Conservation (phyloP, 2,329 filamentous ascomycete species). For the Colletotrichum sp. region DNA sequence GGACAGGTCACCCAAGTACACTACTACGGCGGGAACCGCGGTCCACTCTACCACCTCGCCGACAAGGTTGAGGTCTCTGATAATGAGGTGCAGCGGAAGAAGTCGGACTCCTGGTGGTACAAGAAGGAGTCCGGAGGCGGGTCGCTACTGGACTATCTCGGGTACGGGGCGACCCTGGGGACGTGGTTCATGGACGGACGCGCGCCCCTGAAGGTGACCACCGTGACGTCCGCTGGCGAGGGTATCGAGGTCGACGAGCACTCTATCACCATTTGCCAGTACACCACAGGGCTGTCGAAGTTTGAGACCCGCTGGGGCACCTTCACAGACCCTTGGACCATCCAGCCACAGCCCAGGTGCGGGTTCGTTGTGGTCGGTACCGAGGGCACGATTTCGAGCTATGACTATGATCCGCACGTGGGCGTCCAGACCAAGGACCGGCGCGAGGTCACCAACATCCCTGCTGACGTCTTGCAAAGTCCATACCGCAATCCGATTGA, state of each 20-base stretch:
- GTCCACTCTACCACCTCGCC: background rate
- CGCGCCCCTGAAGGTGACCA: background rate
- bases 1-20: background rate
- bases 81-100: background rate
- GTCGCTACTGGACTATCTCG: background rate
- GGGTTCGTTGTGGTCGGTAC: background rate
- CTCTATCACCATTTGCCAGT: background rate
- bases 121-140: background rate
- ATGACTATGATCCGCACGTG: background rate
- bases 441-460: background rate
- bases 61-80: conserved; percentile 1
- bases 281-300: background rate
- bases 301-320: background rate
- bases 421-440: background rate
- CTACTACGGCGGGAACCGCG: background rate
- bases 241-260: background rate
- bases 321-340: background rate
- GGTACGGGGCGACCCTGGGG: background rate
- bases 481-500: background rate
- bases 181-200: background rate
- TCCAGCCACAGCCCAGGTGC: background rate
- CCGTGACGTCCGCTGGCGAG: background rate
- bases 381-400: background rate
- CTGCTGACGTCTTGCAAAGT: background rate
- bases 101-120: background rate